Evolutionary conservation across 768 basidiomycete genomes (phyloP), one percentile per base, ranked within the genome.

Genomic region (Tulasnella sp.): DNA sequence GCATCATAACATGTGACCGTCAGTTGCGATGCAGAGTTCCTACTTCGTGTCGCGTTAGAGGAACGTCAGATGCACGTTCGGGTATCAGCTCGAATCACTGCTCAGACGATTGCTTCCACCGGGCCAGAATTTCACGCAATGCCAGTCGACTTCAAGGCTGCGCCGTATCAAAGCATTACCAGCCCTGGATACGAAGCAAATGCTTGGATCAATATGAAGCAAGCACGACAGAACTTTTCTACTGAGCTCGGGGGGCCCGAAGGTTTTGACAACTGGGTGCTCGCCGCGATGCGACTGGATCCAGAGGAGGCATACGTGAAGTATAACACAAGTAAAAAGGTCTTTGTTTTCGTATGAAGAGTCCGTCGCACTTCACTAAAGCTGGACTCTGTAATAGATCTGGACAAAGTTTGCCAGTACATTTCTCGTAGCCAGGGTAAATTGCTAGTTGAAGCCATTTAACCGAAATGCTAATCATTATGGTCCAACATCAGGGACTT

Each of bases 351-450:
- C 19, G 65, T 37, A 16, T 41, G 11, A 6, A 41, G 41, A 26
- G 26, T 12, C 39, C 62, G 37, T 19, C 65, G 52, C 5, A 34
- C n/a, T 17, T 14, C 47, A 8, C 37, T 59, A 17, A 44, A 29
- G 17, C 62, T 22, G 26, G 35, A 8, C 17, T 36, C 14, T 42
- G 14, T 11, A 42, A 40, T 72, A 91, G 90, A 92, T 92, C 64
- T 92, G 91, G 91, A 78, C 85, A 59, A 90, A 90, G 74, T 92
- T 93, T 76, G 75, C 76, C 17, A 86, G 81, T 76, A 87, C 85
- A 0, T 88, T 88, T 75, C 35, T 65, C 0, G 83, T 86, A 0
- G 82, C 85, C 26, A 75, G 77, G 17, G 89, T 89, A 77, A 69
- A 82, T 79, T 19, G 17, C 34, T 40, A 42, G 34, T 14, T 41